Evolutionary conservation across 164 flowering plant genomes (phyloP).

Genomic region (Stephania yunnanensis): DNA sequence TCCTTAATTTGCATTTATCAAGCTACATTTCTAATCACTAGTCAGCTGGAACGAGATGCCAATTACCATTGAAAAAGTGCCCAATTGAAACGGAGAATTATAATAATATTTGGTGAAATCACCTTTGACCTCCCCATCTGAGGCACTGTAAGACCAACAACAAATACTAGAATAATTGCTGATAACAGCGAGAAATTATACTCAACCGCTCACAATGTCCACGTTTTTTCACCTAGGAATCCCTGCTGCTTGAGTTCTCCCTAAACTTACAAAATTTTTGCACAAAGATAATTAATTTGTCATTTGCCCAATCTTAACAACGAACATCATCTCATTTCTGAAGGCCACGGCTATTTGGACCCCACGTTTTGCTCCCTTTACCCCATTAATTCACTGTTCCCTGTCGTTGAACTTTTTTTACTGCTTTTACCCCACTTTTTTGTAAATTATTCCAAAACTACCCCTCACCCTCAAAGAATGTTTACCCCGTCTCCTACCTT

Average conservation of each 20-base stretch:
- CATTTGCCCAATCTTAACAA: not conserved
- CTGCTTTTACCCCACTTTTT: too few species aligned
- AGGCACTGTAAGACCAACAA: not conserved
- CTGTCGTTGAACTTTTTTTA: too few species aligned
- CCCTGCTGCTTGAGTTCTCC: not conserved
- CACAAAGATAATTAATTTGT: too few species aligned
- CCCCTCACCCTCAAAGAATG: too few species aligned
- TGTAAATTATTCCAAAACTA: too few species aligned
- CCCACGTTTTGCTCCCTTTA: too few species aligned
- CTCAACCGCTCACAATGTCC: not conserved
- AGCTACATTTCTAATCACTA: not conserved
- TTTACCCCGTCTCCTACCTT: too few species aligned
- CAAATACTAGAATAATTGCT: not conserved
- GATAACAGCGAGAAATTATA: too few species aligned
- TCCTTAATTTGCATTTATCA: not conserved
- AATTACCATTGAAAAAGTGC: not conserved
- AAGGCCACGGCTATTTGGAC: too few species aligned
- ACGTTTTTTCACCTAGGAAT: not conserved
- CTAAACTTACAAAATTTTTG: not conserved
- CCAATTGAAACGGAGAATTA: not conserved
- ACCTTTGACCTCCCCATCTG: not conserved
- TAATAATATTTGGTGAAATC: not conserved
- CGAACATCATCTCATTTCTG: not conserved
- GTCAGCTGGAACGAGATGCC: not conserved
- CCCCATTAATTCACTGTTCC: too few species aligned